phyloP scores from a whole-genome alignment of 257 asterid species.

The Cynanchum wilfordii region DNA sequence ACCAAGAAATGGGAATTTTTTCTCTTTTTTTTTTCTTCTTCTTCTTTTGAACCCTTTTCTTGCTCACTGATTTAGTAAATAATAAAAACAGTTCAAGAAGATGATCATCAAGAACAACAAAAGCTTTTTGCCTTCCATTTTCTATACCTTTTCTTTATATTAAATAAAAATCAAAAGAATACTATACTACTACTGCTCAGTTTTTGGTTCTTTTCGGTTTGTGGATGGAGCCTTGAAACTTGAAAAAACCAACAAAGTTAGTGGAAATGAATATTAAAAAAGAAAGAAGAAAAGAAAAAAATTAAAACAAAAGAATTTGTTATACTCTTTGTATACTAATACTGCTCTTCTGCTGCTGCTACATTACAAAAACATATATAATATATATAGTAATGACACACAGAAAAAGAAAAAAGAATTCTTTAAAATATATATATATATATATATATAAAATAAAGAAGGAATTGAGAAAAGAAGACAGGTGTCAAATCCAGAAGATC shows the following conservation, averaged over 20 bases:
- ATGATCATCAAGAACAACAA: background rate
- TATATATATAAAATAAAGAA: background rate
- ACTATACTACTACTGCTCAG: background rate
- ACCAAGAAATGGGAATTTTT: constrained; percentile 7
- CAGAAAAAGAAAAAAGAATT: background rate
- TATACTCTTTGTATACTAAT: background rate
- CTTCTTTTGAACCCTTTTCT: background rate
- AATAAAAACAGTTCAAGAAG: background rate
- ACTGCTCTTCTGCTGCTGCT: background rate
- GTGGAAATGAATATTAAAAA: constrained; percentile 14
- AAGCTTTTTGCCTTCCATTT: background rate
- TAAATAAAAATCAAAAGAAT: background rate
- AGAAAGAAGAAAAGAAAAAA: too few species aligned
- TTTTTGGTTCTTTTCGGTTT: constrained; percentile 2
- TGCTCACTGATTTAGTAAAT: constrained; percentile 12
- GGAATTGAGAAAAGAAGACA: constrained; percentile 20
- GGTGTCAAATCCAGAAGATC: constrained; percentile 36
- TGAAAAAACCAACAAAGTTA: constrained; percentile 28
- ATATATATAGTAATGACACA: background rate
- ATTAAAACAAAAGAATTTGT: background rate
- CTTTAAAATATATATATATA: too few species aligned
- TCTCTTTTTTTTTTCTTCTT: background rate
- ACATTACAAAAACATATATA: background rate
- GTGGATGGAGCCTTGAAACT: constrained; percentile 6
- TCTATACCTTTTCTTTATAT: background rate